Evolutionary conservation across 1,284 basidiomycete species (phyloP).

Genomic region (Cystobasidium sp.): DNA sequence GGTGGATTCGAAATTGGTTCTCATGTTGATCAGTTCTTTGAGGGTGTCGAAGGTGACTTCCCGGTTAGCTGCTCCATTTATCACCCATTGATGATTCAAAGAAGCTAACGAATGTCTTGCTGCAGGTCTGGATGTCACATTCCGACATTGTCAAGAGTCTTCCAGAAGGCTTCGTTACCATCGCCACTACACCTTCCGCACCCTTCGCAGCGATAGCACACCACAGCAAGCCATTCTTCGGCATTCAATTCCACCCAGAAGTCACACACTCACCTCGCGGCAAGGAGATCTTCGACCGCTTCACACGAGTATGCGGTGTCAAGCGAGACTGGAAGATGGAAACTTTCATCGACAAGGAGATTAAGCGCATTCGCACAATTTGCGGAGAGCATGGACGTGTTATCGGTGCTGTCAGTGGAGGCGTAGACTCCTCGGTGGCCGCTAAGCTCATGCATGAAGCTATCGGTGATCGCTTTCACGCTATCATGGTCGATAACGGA

Average conservation of each 20-base stretch:
- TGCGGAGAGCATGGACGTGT: slow-evolving; percentile 94
- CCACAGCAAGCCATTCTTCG: slow-evolving; percentile 85
- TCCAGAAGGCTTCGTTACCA: slow-evolving; percentile 82
- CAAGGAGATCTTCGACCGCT: slow-evolving; percentile 86
- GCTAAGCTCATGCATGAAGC: slow-evolving; percentile 99
- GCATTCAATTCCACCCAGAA: slow-evolving; percentile 97
- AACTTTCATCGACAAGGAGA: slow-evolving; percentile 98
- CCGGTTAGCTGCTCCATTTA: slow-evolving; percentile 63
- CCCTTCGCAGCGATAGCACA: slow-evolving; percentile 95
- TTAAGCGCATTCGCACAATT: slow-evolving; percentile 89
- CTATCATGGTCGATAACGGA: slow-evolving; percentile 99
- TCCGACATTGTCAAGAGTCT: slow-evolving; percentile 88
- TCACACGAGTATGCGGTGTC: slow-evolving; percentile 84
- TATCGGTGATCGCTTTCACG: slow-evolving; percentile 98
- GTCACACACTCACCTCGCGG: slow-evolving; percentile 93
- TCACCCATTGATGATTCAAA: not conserved
- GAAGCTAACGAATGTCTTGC: slow-evolving; percentile 20
- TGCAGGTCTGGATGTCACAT: slow-evolving; percentile 99
- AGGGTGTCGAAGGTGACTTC: slow-evolving; percentile 79
- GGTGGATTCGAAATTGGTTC: slow-evolving; percentile 31
- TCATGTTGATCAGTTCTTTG: slow-evolving; percentile 78
- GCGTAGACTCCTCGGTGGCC: slow-evolving; percentile 97
- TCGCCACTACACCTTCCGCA: slow-evolving; percentile 84
- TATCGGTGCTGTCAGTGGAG: slow-evolving; percentile 96
- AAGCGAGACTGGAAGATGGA: slow-evolving; percentile 93